Base-by-base conservation (phyloP, 352 stramenopile genomes). In the Peronospora belbahrii region DNA sequence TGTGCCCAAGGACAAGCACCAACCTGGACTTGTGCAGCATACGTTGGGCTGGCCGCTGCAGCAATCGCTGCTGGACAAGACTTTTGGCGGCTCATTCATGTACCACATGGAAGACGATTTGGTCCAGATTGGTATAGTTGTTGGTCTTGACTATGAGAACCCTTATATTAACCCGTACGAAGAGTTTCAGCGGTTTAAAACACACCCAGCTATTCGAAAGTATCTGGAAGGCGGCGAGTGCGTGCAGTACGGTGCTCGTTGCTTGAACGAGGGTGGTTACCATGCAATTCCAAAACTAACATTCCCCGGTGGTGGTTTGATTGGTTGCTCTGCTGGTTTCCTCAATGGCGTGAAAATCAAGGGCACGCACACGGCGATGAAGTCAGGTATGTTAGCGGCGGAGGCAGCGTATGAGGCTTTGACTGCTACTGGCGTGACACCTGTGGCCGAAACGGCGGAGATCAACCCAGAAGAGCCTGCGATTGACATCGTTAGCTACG, bases 181-280 rank as follows among this genome's bases (percentile, higher is more conserved):
- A 56, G 97, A 99, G 71, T 99, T 99, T 80, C 97, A 99, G 83
- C 79, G 92, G 39, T 99, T 95, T 78, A 99, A 99, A 82, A 97
- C 95, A 5, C 96, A 99, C 67, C 95, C 95, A 6, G 82, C 78
- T 24, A 85, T 99, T 51, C 62, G 74, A 23, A 83, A 86, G 37
- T 84, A 97, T 59, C 65, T 99, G 13, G 87, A 98, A 50, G 95
- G 94, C 41, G 96, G 96, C 20, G 89, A 97, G 34, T 98, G 96
- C 62, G 78, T 99, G 28, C 80, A 90, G 25, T 99, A 99, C 64
- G 97, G 96, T 36, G 97, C 96, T 33, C 85, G 97, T 27, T 95
- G 96, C 39, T 45, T 93, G 56, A 94, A 94, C 51, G 82, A 93
- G 71, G 97, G 96, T 43, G 97, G 97, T 19, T 98, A 95, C 59